A percentile compares a stretch with the other conserved stretches of the same genome.
Conservation (phyloP, 2,329 filamentous ascomycete species). For the Colletotrichum eleusines region DNA sequence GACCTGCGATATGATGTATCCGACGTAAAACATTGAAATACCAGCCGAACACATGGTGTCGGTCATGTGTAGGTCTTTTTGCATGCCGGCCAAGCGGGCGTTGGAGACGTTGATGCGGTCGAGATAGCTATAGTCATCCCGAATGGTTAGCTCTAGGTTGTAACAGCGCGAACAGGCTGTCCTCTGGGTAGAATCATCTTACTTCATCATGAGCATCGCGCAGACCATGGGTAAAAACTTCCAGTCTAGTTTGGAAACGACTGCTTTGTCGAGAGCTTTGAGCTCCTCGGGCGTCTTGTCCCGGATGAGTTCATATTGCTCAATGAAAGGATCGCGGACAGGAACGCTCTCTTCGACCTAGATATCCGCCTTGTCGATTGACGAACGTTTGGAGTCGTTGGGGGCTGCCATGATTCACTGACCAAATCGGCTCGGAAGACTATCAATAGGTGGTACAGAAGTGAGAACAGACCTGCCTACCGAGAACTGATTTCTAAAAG, state of each 20-base stretch:
- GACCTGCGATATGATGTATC: slow-evolving; percentile 60
- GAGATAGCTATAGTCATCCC: slow-evolving; percentile 55
- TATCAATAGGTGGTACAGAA: not conserved
- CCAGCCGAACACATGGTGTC: slow-evolving; percentile 54
- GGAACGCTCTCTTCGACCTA: slow-evolving; percentile 27
- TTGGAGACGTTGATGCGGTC: slow-evolving; percentile 64
- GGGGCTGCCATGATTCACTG: slow-evolving; percentile 14
- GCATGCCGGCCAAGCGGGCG: slow-evolving; percentile 54
- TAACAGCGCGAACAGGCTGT: not conserved
- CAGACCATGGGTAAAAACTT: slow-evolving; percentile 47
- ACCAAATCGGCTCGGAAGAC: not conserved
- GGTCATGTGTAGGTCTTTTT: slow-evolving; percentile 51
- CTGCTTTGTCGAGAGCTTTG: slow-evolving; percentile 43
- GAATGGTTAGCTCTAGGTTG: not conserved
- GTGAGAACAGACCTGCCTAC: not conserved
- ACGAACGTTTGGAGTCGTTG: slow-evolving; percentile 9
- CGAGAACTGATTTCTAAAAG: not conserved
- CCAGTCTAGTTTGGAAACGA: slow-evolving; percentile 47
- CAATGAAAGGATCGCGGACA: slow-evolving; percentile 26
- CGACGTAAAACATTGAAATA: slow-evolving; percentile 60
- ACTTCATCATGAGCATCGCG: slow-evolving; percentile 51
- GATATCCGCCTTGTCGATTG: slow-evolving; percentile 28
- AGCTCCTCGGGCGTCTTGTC: slow-evolving; percentile 45
- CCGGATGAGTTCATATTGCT: slow-evolving; percentile 40
- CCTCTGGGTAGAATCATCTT: slow-evolving; percentile 16